Percentiles rank a stretch among this genome's conserved stretches.
Evolutionary conservation across 1,284 basidiomycete genomes (phyloP).

Genomic region (Tilletia caries): DNA sequence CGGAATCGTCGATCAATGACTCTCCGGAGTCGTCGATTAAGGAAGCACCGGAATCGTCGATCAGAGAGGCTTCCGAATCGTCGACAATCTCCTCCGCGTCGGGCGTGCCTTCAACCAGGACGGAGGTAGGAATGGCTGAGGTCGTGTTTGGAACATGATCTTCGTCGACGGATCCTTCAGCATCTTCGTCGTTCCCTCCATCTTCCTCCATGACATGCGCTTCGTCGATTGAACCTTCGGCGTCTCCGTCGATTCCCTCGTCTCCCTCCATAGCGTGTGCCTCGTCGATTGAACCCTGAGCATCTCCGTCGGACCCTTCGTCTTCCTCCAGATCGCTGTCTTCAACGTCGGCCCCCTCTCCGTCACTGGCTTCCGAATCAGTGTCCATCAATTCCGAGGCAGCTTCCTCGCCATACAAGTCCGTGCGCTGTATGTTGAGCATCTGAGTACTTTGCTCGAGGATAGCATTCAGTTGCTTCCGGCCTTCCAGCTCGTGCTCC

Average conservation of each 20-base stretch:
- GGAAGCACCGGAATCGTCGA: constrained; percentile 3
- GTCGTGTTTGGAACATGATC: constrained; percentile 13
- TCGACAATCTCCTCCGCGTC: constrained; percentile 12
- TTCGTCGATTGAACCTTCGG: neutral
- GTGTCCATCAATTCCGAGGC: constrained; percentile 23
- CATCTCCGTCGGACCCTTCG: constrained; percentile 31
- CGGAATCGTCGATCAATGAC: neutral
- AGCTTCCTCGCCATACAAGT: constrained; percentile 25
- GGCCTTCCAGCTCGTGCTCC: constrained; percentile 68
- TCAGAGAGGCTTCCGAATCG: neutral
- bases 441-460: constrained; percentile 83
- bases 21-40: neutral
- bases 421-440: constrained; percentile 65
- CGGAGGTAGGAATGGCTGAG: neutral
- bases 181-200: too few species aligned
- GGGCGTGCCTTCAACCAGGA: neutral
- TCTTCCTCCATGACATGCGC: neutral
- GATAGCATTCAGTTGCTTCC: constrained; percentile 83
- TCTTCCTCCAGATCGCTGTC: constrained; percentile 22
- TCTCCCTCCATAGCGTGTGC: neutral
- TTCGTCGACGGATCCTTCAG: constrained; percentile 17
- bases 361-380: constrained; percentile 31
- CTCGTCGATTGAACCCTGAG: constrained; percentile 16
- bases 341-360: neutral
- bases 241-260: neutral